Evolutionary conservation across 495 filamentous ascomycete species (phyloP).

Genomic region (Amphirosellinia nigrospora): DNA sequence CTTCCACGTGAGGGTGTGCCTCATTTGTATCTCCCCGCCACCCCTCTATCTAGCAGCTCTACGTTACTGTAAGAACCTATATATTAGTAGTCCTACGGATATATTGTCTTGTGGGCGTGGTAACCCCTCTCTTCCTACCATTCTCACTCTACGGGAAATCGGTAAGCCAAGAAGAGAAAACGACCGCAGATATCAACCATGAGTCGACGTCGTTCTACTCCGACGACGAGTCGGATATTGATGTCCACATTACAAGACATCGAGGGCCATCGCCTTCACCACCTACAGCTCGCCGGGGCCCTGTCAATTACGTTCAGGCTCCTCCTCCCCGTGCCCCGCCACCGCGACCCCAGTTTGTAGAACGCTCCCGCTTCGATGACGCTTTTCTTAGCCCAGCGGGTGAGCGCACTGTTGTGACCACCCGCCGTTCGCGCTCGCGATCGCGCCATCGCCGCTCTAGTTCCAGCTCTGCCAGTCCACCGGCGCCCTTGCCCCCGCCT

Average conservation of each 20-base stretch:
- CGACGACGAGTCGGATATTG: conserved; percentile 50
- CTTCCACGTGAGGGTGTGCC: neutral
- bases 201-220: conserved; percentile 30
- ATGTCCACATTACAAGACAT: conserved; percentile 50
- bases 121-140: neutral
- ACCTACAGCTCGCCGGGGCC: conserved; percentile 40
- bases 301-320: conserved; percentile 49
- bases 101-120: neutral
- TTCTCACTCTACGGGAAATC: neutral
- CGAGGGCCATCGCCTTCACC: conserved; percentile 30
- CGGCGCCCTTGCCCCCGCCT: conserved; percentile 31
- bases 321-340: conserved; percentile 35
- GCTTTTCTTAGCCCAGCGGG: conserved; percentile 37
- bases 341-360: conserved; percentile 40
- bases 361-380: conserved; percentile 37
- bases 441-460: conserved; percentile 40
- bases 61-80: neutral
- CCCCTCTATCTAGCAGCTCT: conserved; percentile 5
- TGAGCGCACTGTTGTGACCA: conserved; percentile 47
- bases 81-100: neutral
- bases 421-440: conserved; percentile 47
- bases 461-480: conserved; percentile 28
- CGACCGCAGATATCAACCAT: neutral
- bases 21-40: neutral
- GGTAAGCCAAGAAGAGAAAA: too few relatives aligned